Percentiles rank a stretch among this genome's conserved stretches.
Evolutionary conservation across 306 rosid genomes (phyloP).

Genomic region (Cucumis cinereus): DNA sequence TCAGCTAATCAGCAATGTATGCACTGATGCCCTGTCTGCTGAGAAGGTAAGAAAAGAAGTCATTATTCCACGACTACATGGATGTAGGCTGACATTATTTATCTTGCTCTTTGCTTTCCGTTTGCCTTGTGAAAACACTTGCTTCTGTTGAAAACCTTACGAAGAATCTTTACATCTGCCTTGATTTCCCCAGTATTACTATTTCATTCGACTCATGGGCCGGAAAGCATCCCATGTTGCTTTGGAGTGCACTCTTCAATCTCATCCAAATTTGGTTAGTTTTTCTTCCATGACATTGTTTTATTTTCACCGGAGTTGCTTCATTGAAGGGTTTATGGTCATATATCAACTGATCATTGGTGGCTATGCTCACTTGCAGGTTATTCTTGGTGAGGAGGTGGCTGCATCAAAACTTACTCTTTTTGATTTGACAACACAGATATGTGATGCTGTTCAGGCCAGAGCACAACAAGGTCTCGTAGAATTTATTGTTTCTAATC

Average conservation of each 20-base stretch:
- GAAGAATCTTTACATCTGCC: background rate
- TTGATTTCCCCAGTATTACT: constrained; percentile 58
- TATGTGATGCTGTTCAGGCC: constrained; percentile 84
- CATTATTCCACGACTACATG: background rate
- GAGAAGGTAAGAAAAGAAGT: constrained; percentile 58
- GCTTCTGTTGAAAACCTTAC: background rate
- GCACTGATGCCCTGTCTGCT: constrained; percentile 96
- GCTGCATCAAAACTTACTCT: constrained; percentile 93
- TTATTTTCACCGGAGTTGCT: background rate
- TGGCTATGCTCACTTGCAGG: constrained; percentile 32
- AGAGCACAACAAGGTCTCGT: constrained; percentile 77
- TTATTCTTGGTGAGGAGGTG: constrained; percentile 94
- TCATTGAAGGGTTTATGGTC: background rate
- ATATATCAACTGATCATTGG: constrained; percentile 1
- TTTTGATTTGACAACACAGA: constrained; percentile 69
- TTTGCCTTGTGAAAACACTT: background rate
- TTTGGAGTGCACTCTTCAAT: constrained; percentile 93
- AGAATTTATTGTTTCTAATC: constrained; percentile 11
- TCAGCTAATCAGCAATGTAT: constrained; percentile 94
- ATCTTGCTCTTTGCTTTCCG: background rate
- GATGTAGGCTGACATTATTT: background rate
- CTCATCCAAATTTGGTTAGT: constrained; percentile 89
- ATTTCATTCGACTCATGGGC: constrained; percentile 96
- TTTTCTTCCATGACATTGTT: constrained; percentile 10
- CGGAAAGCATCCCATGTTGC: constrained; percentile 97